Evolutionary conservation across 1,284 basidiomycete species (phyloP).

Genomic region (Sphagnurus paluster): DNA sequence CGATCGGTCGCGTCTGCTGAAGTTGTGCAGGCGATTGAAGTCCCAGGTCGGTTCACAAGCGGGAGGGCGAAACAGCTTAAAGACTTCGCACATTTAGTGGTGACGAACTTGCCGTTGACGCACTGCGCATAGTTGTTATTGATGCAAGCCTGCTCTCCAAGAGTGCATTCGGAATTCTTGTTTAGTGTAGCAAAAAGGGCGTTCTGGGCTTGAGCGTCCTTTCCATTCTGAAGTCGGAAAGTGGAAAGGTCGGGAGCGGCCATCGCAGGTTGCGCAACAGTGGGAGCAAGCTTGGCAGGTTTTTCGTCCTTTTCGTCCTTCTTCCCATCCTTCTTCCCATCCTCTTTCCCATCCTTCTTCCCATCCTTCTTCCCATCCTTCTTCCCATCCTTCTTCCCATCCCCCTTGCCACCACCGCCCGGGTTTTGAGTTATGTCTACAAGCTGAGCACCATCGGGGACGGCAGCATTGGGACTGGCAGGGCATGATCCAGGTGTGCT

Average conservation of each 20-base stretch:
- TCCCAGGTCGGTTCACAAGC: conserved; percentile 47
- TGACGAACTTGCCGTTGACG: conserved; percentile 35
- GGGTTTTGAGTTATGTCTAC: conserved; percentile 41
- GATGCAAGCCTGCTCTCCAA: conserved; percentile 39
- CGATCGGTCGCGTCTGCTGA: conserved; percentile 34
- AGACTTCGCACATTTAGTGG: conserved; percentile 31
- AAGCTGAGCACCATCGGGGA: conserved; percentile 47
- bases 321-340: no score
- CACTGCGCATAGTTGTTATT: conserved; percentile 39
- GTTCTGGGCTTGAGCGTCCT: conserved; percentile 42
- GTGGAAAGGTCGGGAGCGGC: conserved; percentile 4
- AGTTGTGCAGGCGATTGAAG: conserved; percentile 39
- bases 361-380: no score
- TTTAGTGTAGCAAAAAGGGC: conserved; percentile 39
- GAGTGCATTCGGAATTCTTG: conserved; percentile 33
- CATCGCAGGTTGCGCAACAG: conserved; percentile 3
- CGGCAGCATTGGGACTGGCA: conserved; percentile 34
- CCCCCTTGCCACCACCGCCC: conserved; percentile 22
- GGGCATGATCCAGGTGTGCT: conserved; percentile 42
- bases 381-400: no score
- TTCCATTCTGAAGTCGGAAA: conserved; percentile 32
- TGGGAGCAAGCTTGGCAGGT: conserved; percentile 4
- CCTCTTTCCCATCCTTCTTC: no score
- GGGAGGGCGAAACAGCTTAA: conserved; percentile 46
- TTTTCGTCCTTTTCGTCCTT: no score